Evolutionary conservation across 768 basidiomycete genomes (phyloP).

Genomic region (Lentinula lateritia): DNA sequence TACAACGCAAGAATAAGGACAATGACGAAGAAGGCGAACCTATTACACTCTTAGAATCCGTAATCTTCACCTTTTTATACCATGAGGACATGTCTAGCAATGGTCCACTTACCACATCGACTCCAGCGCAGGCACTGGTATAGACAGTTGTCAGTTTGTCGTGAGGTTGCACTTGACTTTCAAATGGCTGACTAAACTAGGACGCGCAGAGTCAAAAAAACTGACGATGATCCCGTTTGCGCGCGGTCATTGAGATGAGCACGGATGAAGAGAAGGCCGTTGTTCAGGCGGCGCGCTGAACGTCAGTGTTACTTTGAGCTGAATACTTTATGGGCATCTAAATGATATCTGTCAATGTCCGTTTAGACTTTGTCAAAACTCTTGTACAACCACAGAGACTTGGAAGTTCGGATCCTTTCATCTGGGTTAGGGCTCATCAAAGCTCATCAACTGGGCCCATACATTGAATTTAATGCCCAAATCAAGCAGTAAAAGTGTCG

Average conservation of each 20-base stretch:
- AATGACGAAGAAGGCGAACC: not conserved
- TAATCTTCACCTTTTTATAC: not conserved
- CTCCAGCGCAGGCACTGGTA: not conserved
- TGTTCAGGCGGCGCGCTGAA: not conserved
- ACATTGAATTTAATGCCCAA: no score
- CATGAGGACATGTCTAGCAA: not conserved
- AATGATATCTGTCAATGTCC: not conserved
- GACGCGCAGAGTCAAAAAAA: not conserved
- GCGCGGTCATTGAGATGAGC: not conserved
- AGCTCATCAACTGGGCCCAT: no score
- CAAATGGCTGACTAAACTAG: not conserved
- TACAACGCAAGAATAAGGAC: not conserved
- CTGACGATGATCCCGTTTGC: not conserved
- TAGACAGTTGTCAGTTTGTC: not conserved
- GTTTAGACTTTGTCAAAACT: no score
- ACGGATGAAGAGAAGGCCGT: not conserved
- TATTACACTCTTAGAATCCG: not conserved
- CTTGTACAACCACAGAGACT: no score
- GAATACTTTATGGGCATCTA: not conserved
- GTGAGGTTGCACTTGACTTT: not conserved
- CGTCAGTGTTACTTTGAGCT: not conserved
- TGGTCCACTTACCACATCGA: not conserved
- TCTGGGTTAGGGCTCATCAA: no score
- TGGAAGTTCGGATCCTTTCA: no score
- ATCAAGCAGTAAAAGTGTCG: no score